Base-by-base conservation (phyloP, 768 basidiomycete genomes). In the Podaxis pistillaris region DNA sequence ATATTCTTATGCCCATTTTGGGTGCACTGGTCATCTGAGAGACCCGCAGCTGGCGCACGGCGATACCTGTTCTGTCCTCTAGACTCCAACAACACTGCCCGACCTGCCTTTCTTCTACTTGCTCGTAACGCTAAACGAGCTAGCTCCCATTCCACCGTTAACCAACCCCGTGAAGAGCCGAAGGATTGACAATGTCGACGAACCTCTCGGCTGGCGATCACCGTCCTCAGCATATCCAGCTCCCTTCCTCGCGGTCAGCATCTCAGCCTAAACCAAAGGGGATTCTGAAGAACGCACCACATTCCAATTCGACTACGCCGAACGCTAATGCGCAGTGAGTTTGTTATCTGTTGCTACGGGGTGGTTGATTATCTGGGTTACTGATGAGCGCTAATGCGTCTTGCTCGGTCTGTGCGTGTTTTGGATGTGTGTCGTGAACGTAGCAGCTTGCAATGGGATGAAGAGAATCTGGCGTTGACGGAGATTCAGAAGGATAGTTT, bases 401-500 rank as follows among this genome's bases (percentile, higher is more conserved):
- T n/a, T n/a, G n/a, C n/a, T n/a, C n/a, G n/a, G n/a, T n/a, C n/a
- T n/a, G n/a, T 17, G 12, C 33, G 59, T n/a, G 41, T 41, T 41
- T 41, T 8, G 30, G 7, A 33, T 13, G 15, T 41, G 12, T 54
- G 54, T 44, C 41, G 68, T 17, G 50, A 28, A 58, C 19, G 41
- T 50, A 81, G 83, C 67, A 95, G 88, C 68, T 71, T 97, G 69
- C 91, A 93, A 71, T 98, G 95, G 95, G 96, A 98, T 71, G 95
- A 98, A 70, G 92, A 87, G 72, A 98, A 97, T 71, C 81, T 98
- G 38, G 92, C 93, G 26, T 74, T 92, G 69, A 97, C 95, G 0
- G 95, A 98, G 75, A 88, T 94, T 67, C 87, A 91, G 81, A 96
- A 96, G 75, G 94, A 96, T 70, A 95, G 93, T 66, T 79, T 94